Evolutionary conservation across 495 filamentous ascomycete species (phyloP), one percentile per base, ranked within the genome.

Genomic region (Podospora bellae-mahoneyi): DNA sequence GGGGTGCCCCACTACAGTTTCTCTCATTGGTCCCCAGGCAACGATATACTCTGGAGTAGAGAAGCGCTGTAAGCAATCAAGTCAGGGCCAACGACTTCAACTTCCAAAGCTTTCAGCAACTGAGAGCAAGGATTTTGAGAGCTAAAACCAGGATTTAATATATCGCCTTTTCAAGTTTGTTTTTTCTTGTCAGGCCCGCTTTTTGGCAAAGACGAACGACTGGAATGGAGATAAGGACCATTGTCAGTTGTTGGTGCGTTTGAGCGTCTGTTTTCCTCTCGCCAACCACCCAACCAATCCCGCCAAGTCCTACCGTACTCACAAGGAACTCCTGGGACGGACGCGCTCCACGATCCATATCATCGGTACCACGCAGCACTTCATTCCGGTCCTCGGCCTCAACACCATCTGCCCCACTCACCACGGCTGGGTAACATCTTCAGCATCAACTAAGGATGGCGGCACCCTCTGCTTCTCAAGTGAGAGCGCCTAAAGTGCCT

Each of bases 361-460:
- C 59, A 61, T 61, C 28, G 59, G 55, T 58, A 58, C 55, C 55
- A 26, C 55, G 13, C n/a, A 26, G 5, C 55, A 23, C 23, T 13
- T 18, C 55, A 26, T 19, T 58, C 23, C 55, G n/a, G 55, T 58
- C 19, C 18, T 58, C 55, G 55, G 55, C 23, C 55, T 48, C 5
- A 48, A 48, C 39, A 48, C 15, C 39, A 13, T 18, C 39, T 16
- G 39, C 39, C 13, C 13, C 13, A 48, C 13, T 48, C 2, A 10
- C 39, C 39, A 48, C 39, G 13, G 9, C 39, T 48, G 15, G 13
- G 39, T 10, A 48, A 10, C 39, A 16, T 16, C 39, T 48, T 16
- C 39, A 10, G 39, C 39, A 48, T 48, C 13, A 10, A 48, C 39
- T 10, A 2, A 48, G 15, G 5, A 84, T 84, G 82, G 73, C 81